Percentiles rank a stretch among this genome's conserved stretches.
Evolutionary conservation across 768 basidiomycete species (phyloP).

Genomic region (Fibroporia radiculosa): DNA sequence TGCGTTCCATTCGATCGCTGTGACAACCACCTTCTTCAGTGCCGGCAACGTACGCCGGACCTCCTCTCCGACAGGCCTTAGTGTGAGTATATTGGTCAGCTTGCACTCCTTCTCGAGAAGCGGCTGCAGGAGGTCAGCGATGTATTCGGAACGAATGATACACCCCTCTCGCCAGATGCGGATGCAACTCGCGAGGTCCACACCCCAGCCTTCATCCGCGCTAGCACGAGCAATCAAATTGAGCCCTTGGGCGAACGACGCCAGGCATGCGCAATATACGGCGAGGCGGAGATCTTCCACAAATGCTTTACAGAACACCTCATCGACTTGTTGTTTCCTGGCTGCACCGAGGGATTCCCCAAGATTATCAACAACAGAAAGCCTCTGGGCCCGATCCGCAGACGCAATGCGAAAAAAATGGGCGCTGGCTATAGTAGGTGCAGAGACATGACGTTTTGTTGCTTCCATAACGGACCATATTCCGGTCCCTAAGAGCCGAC

Average conservation of each 20-base stretch:
- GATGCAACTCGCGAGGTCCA: constrained; percentile 12
- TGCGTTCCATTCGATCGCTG: constrained; percentile 11
- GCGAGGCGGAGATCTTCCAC: constrained; percentile 15
- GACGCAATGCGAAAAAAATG: constrained; percentile 20
- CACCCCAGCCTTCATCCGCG: constrained; percentile 14
- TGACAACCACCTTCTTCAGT: constrained; percentile 8
- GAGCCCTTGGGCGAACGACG: constrained; percentile 15
- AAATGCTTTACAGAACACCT: constrained; percentile 3
- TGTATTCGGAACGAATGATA: constrained; percentile 17
- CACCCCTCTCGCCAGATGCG: constrained; percentile 18
- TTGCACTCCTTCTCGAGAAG: constrained; percentile 8
- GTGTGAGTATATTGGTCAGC: constrained; percentile 10
- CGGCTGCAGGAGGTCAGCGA: constrained; percentile 15
- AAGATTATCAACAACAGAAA: constrained; percentile 11
- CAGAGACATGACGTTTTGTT: constrained; percentile 12
- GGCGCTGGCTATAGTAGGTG: constrained; percentile 15
- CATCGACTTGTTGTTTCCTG: constrained; percentile 11
- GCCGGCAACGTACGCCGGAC: constrained; percentile 8
- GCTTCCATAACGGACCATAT: constrained; percentile 17
- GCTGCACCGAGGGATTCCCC: constrained; percentile 8
- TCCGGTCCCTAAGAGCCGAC: constrained; percentile 12
- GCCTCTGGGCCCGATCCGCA: constrained; percentile 14
- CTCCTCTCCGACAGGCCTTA: constrained; percentile 9
- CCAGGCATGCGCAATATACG: constrained; percentile 14
- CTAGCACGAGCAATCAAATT: constrained; percentile 17